Base-by-base conservation (phyloP, 768 basidiomycete genomes). In the Podaxis mareebaensis region DNA sequence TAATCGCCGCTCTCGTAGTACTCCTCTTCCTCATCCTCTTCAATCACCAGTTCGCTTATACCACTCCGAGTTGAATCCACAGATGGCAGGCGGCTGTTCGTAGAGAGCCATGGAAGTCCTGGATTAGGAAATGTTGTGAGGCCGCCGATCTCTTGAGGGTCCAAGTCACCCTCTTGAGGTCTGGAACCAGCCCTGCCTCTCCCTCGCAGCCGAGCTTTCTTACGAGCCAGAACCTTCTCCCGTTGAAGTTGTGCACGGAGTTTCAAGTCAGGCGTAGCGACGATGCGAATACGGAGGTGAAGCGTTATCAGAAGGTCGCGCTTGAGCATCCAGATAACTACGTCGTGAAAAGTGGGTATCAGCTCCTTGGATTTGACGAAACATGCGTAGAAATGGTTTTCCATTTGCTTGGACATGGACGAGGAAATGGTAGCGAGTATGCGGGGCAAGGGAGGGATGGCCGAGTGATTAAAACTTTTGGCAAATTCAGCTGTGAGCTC, bases 291-390 rank as follows among this genome's bases (percentile, higher is more conserved):
- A 40, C 91, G 88, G 13, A 95, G 85, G 70, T 96, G 95, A 28
- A 95, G 81, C 17, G 92, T 91, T 58, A 92, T 83, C 17, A 98
- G 79, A 66, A 99, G 81, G 70, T 94, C 94, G 44, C 88, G 86
- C 71, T 91, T 91, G 40, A 98, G 81, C 81, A 99, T 85, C 96
- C 96, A 98, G 40, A 91, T 76, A 11, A 99, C 86, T 33, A 96
- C 91, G 28, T 93, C 87, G 66, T 90, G 84, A 73, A 92, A 96
- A 56, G 87, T 73, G 4, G 84, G 80, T 30, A 94, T 84, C 11
- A 82, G 77, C 42, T 90, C 88, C 69, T 89, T 88, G 22, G 81
- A 75, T 53, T 85, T 81, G 15, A 92, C 89, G 51, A 97, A 86
- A 10, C 91, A 84, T 15, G 89, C 89, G 65, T 90, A 91, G 74